Evolutionary conservation across 1,284 basidiomycete genomes (phyloP).

Genomic region (Fomes fomentarius): DNA sequence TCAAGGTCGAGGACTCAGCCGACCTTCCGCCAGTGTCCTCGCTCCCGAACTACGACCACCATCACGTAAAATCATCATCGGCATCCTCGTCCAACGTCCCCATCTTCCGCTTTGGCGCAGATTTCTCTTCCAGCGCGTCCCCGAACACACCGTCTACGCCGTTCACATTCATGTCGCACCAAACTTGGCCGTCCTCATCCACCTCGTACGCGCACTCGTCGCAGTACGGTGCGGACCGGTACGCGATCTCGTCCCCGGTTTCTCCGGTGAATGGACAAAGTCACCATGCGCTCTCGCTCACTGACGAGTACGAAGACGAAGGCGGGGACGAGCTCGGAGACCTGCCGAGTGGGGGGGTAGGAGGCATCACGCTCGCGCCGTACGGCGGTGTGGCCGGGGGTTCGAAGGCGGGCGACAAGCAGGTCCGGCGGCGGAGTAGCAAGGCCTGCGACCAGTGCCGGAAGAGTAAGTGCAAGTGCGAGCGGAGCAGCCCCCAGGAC

Average conservation of each 20-base stretch:
- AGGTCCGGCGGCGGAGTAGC: slow-evolving; percentile 64
- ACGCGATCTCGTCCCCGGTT: slow-evolving; percentile 24
- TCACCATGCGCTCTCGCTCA: slow-evolving; percentile 28
- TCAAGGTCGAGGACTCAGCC: slow-evolving; percentile 32
- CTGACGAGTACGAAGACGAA: slow-evolving; percentile 41
- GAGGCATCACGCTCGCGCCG: slow-evolving; percentile 22
- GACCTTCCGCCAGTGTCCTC: slow-evolving; percentile 28
- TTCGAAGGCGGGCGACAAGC: slow-evolving; percentile 40
- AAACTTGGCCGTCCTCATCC: slow-evolving; percentile 25
- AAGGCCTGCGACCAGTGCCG: slow-evolving; percentile 86
- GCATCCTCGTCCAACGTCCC: slow-evolving; percentile 25
- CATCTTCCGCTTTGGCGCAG: slow-evolving; percentile 34
- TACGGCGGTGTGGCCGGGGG: slow-evolving; percentile 22
- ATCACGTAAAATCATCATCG: slow-evolving; percentile 21
- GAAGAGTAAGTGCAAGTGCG: slow-evolving; percentile 81
- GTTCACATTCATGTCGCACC: slow-evolving; percentile 39
- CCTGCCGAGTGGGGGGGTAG: slow-evolving; percentile 28
- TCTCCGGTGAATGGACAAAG: slow-evolving; percentile 27
- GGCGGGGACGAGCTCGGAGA: slow-evolving; percentile 39
- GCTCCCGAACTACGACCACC: slow-evolving; percentile 22
- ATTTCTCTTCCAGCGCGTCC: slow-evolving; percentile 29
- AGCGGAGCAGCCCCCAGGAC: slow-evolving; percentile 54
- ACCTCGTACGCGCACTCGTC: slow-evolving; percentile 27
- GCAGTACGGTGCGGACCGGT: slow-evolving; percentile 30
- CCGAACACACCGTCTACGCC: slow-evolving; percentile 26